These are phyloP conservation scores for Apiotrichum mycotoxinovorans DNA, from an alignment of 1,284 basidiomycete genomes.

Conservation along the genomic window DNA sequence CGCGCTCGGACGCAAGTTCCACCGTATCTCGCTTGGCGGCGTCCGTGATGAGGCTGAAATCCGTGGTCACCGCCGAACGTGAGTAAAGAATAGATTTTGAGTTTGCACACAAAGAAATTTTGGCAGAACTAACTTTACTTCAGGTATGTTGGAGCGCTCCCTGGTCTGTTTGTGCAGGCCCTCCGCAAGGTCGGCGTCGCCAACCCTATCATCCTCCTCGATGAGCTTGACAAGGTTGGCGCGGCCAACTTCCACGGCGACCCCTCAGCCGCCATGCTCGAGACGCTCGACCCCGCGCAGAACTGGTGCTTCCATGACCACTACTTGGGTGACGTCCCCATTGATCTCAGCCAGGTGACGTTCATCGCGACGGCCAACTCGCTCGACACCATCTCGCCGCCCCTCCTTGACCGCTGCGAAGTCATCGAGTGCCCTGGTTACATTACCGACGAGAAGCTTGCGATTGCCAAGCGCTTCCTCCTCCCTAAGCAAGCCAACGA, in stretches of 20 bases:
- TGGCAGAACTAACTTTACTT: background rate
- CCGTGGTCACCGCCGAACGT: slow-evolving; percentile 92
- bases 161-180: slow-evolving; percentile 95
- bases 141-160: slow-evolving; percentile 64
- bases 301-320: slow-evolving; percentile 93
- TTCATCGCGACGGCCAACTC: slow-evolving; percentile 85
- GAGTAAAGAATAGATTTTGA: slow-evolving; percentile 58
- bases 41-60: slow-evolving; percentile 97
- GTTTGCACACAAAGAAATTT: too few relatives aligned
- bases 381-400: slow-evolving; percentile 90
- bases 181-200: slow-evolving; percentile 91
- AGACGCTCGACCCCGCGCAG: slow-evolving; percentile 98
- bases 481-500: slow-evolving; percentile 90
- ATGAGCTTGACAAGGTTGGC: slow-evolving; percentile 85
- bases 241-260: slow-evolving; percentile 61
- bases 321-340: slow-evolving; percentile 79
- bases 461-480: slow-evolving; percentile 85
- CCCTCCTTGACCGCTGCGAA: slow-evolving; percentile 91
- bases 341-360: slow-evolving; percentile 88
- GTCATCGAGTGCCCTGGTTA: slow-evolving; percentile 94
- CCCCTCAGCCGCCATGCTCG: slow-evolving; percentile 86
- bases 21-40: slow-evolving; percentile 88
- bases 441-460: slow-evolving; percentile 89
- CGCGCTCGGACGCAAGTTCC: slow-evolving; percentile 42
- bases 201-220: slow-evolving; percentile 91